Evolutionary conservation across 2,329 filamentous ascomycete species (phyloP).

Genomic region (Fusarium armeniacum): DNA sequence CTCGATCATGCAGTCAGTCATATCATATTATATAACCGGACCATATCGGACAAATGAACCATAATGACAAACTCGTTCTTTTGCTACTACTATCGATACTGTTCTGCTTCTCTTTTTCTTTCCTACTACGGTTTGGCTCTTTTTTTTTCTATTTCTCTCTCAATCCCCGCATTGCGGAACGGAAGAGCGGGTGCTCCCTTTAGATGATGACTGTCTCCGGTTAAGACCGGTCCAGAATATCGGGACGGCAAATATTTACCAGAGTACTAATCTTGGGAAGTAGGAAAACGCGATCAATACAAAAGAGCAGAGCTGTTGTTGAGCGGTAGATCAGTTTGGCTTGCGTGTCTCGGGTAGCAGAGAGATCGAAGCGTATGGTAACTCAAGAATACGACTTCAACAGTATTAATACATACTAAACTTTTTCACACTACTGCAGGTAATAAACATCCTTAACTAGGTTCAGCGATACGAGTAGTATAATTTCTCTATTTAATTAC

Average conservation of each 20-base stretch:
- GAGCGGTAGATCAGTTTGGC: background rate
- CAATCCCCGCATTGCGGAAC: conserved; percentile 39
- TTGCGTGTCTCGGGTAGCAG: background rate
- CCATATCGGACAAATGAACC: conserved; percentile 25
- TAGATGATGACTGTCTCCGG: conserved; percentile 20
- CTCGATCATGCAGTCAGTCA: conserved; percentile 36
- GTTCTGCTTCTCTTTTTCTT: background rate
- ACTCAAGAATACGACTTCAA: background rate
- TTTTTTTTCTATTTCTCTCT: conserved; percentile 16
- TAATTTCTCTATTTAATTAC: background rate
- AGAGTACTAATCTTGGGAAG: background rate
- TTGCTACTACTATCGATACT: conserved; percentile 3
- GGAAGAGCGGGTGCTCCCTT: conserved; percentile 38
- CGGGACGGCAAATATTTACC: background rate
- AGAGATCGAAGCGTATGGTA: background rate
- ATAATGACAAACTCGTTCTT: background rate
- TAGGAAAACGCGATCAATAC: background rate
- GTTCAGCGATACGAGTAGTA: background rate
- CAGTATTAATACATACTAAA: background rate
- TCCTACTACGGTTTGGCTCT: background rate
- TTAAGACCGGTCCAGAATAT: conserved; percentile 18
- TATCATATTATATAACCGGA: conserved; percentile 29
- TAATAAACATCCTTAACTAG: background rate
- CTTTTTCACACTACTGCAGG: background rate
- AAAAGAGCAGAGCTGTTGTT: background rate